Conservation (phyloP, 805 yeast species). For the Candida cerambycidarum region DNA sequence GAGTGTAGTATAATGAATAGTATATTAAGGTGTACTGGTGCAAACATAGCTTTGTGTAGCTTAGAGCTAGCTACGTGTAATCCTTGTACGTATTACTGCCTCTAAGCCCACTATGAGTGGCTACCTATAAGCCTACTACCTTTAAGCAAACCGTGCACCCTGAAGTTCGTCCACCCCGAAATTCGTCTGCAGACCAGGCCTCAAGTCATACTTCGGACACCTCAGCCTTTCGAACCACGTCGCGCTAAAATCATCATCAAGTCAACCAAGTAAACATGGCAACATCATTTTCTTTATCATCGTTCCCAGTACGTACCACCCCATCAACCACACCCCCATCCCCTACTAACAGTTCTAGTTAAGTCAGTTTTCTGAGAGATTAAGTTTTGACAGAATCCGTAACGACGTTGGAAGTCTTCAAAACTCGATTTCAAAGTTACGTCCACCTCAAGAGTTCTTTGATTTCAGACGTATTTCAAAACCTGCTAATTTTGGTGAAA, state of each 20-base stretch:
- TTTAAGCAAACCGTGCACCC: too few species aligned
- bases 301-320: slow-evolving; percentile 36
- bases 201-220: too few species aligned
- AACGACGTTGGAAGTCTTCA: slow-evolving; percentile 56
- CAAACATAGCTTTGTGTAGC: neutral
- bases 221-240: neutral
- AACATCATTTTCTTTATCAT: slow-evolving; percentile 38
- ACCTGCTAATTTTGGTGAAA: slow-evolving; percentile 85
- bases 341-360: slow-evolving; percentile 9
- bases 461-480: slow-evolving; percentile 86
- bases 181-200: too few species aligned
- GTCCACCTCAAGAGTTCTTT: slow-evolving; percentile 92
- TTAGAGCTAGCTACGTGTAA: too few species aligned
- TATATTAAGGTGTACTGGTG: neutral
- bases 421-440: slow-evolving; percentile 64
- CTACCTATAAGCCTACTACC: too few species aligned
- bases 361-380: slow-evolving; percentile 16
- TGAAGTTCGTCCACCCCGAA: too few species aligned
- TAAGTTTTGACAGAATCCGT: slow-evolving; percentile 37
- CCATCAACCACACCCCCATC: neutral
- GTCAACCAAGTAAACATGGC: slow-evolving; percentile 17
- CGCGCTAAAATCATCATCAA: neutral
- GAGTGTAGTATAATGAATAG: too few species aligned
- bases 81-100: too few species aligned
- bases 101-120: too few species aligned